Percentiles rank a stretch among this genome's conserved stretches.
Conservation (phyloP, 176 grass and related monocot genomes). For the Avena insularis region DNA sequence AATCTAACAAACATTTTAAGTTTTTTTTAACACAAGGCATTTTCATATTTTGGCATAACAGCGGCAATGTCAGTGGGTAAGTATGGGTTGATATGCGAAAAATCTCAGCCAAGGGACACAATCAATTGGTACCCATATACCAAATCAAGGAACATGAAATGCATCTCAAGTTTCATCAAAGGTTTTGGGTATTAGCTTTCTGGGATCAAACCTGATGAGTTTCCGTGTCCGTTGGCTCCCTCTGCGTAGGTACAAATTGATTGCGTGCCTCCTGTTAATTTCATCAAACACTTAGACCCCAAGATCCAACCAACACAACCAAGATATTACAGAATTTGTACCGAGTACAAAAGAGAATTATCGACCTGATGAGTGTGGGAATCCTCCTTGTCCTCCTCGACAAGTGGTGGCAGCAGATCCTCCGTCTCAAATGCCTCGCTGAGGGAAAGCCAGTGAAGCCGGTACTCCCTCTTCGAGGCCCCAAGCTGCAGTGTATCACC, state of each 20-base stretch:
- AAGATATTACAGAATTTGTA: slow-evolving; percentile 18
- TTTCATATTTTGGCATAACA: background rate
- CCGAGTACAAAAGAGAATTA: slow-evolving; percentile 17
- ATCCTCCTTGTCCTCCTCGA: slow-evolving; percentile 79
- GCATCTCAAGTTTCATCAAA: slow-evolving; percentile 15
- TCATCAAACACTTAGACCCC: slow-evolving; percentile 38
- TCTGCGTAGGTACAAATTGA: slow-evolving; percentile 4
- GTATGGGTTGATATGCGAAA: background rate
- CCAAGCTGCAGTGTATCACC: slow-evolving; percentile 75
- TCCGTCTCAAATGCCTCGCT: slow-evolving; percentile 73
- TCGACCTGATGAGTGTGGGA: slow-evolving; percentile 44
- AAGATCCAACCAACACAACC: background rate
- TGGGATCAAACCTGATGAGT: slow-evolving; percentile 41
- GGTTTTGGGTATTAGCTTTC: background rate
- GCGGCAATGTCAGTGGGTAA: background rate
- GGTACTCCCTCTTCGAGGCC: slow-evolving; percentile 75
- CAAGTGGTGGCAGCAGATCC: slow-evolving; percentile 61
- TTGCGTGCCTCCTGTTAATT: slow-evolving; percentile 39
- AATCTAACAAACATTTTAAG: background rate
- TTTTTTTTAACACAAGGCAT: background rate
- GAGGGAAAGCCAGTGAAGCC: slow-evolving; percentile 77
- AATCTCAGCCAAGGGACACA: background rate
- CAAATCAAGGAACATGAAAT: slow-evolving; percentile 3
- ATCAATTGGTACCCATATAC: background rate
- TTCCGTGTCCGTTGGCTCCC: background rate